A percentile compares a stretch with the other conserved stretches of the same genome.
Evolutionary conservation across 2,329 filamentous ascomycete species (phyloP).

Genomic region (Leptographium wingfieldii): DNA sequence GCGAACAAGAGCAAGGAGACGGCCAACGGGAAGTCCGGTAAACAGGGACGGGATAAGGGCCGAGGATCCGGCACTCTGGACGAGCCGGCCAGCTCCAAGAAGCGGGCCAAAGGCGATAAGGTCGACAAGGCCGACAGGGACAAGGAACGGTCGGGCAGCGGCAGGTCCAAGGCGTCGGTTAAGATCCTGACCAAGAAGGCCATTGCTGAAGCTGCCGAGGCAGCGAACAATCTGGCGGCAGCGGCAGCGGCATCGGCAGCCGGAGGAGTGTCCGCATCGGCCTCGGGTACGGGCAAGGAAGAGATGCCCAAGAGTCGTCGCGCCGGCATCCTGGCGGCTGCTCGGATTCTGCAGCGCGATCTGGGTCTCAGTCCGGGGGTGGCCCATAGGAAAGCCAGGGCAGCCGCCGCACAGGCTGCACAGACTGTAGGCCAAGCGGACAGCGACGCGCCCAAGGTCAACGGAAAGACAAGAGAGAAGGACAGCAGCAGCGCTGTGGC

Average conservation of each 20-base stretch:
- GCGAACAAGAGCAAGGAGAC: slow-evolving; percentile 54
- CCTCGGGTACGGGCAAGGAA: slow-evolving; percentile 22
- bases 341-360: slow-evolving; percentile 53
- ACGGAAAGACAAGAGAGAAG: neutral
- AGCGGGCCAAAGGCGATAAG: neutral
- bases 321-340: slow-evolving; percentile 49
- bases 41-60: slow-evolving; percentile 37
- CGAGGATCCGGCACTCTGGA: slow-evolving; percentile 25
- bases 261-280: slow-evolving; percentile 28
- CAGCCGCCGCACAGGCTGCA: slow-evolving; percentile 34
- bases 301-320: slow-evolving; percentile 41
- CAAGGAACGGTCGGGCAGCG: slow-evolving; percentile 33
- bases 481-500: neutral
- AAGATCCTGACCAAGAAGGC: slow-evolving; percentile 51
- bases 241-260: slow-evolving; percentile 27
- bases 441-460: neutral
- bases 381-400: slow-evolving; percentile 45
- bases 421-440: slow-evolving; percentile 21
- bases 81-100: slow-evolving; percentile 21
- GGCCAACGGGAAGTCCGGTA: slow-evolving; percentile 39
- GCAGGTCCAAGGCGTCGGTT: slow-evolving; percentile 40
- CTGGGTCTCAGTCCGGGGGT: slow-evolving; percentile 51
- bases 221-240: slow-evolving; percentile 29
- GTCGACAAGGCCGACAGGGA: neutral
- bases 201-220: slow-evolving; percentile 34